Percentiles rank a stretch among this genome's conserved stretches.
These are phyloP conservation scores for Wickerhamomyces sp. DNA, from an alignment of 1,139 yeast genomes.

Conservation along the genomic window DNA sequence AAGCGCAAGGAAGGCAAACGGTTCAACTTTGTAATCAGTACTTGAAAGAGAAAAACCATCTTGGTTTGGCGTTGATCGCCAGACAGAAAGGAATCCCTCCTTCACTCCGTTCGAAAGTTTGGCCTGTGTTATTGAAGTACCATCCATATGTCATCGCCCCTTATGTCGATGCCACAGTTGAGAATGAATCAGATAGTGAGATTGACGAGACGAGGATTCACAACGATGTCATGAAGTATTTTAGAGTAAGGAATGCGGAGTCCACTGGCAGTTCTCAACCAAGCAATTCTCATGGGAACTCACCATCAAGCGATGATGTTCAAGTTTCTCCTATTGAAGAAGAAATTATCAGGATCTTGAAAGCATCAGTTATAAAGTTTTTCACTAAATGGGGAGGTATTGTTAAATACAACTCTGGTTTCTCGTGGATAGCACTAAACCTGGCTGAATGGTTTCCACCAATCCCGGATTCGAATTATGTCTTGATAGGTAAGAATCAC, in stretches of 20 bases:
- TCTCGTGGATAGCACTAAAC: slow-evolving; percentile 84
- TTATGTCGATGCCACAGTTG: slow-evolving; percentile 50
- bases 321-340: slow-evolving; percentile 38
- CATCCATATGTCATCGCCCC: slow-evolving; percentile 86
- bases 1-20: neutral
- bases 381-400: slow-evolving; percentile 73
- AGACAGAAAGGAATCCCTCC: slow-evolving; percentile 88
- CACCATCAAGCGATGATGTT: slow-evolving; percentile 18
- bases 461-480: slow-evolving; percentile 29
- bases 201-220: slow-evolving; percentile 36
- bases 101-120: slow-evolving; percentile 64
- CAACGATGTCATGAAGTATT: slow-evolving; percentile 49
- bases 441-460: slow-evolving; percentile 85
- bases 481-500: slow-evolving; percentile 31
- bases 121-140: slow-evolving; percentile 78
- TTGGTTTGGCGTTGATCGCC: slow-evolving; percentile 64
- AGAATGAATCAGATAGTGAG: slow-evolving; percentile 17
- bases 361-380: slow-evolving; percentile 59
- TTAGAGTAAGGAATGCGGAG: slow-evolving; percentile 34
- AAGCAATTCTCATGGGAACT: slow-evolving; percentile 6
- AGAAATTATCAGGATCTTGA: slow-evolving; percentile 51
- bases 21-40: slow-evolving; percentile 11
- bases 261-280: slow-evolving; percentile 4
- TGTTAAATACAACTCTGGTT: slow-evolving; percentile 73
- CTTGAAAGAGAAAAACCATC: slow-evolving; percentile 30